Evolutionary conservation across 169 alveolate genomes (phyloP).

Genomic region (Eimeria acervulina): DNA sequence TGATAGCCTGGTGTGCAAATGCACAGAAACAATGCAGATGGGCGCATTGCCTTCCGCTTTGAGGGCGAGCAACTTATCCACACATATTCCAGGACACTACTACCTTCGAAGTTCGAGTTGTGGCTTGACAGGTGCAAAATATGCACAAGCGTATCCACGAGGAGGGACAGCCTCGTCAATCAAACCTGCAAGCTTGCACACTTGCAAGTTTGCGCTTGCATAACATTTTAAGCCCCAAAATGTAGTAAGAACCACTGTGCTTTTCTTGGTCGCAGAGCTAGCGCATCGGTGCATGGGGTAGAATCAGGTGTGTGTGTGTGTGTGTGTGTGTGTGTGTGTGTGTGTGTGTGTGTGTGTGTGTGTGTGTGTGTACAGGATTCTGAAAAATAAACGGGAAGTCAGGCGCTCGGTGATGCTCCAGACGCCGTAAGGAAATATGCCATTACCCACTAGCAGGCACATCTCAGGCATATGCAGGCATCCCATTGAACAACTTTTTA

Average conservation of each 20-base stretch:
- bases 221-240: no score
- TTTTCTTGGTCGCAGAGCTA: background rate
- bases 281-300: background rate
- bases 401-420: constrained; percentile 24
- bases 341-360: no score
- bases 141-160: background rate
- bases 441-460: background rate
- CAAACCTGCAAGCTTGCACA: background rate
- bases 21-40: background rate
- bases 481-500: background rate
- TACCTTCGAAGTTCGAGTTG: constrained; percentile 61
- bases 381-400: constrained; percentile 62
- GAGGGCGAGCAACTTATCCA: constrained; percentile 67
- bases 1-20: background rate
- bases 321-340: no score
- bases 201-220: no score
- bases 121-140: constrained; percentile 78
- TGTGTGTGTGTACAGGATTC: constrained; percentile 55
- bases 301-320: background rate
- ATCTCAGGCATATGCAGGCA: no score
- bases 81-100: constrained; percentile 63
- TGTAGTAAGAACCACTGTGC: background rate
- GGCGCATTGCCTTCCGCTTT: constrained; percentile 42
- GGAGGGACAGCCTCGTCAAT: background rate
- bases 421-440: constrained; percentile 73